Base-by-base conservation (phyloP, 495 filamentous ascomycete genomes). In the Cladorrhinum samala region DNA sequence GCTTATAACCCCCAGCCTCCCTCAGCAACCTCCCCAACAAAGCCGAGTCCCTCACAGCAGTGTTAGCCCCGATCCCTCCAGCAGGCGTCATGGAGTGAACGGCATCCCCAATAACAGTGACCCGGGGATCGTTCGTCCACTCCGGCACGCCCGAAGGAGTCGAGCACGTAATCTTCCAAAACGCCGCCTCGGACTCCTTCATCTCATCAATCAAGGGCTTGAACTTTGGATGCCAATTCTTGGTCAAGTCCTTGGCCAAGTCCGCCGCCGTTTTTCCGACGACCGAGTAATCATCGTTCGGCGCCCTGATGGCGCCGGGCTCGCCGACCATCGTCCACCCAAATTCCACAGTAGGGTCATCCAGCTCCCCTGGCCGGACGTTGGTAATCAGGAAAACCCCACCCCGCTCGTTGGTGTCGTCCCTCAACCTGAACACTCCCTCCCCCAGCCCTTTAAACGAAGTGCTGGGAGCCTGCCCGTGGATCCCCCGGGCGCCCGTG, bases 31-130 rank as follows among this genome's bases (percentile, higher is more conserved):
- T 67, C 2, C 74, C 75, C 3, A 80, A 59, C 39, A 79, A 47
- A 9, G 73, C 76, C 6, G 77, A 73, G 53, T 81, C 77, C 50
- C 69, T 57, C 13, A 83, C 67, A 38, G 79, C 80, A 0, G 80
- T 82, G 53, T 82, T 82, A 11, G 78, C 80, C 1, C 82, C 82
- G 47, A 78, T 75, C 2, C 80, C 81, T 0, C 76, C 79, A 0
- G 80, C 80, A 4, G 82, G 82, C 3, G 81, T 82, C 80, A 83
- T 84, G 13, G 71, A 70, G 60, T 85, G 82, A 20, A 69, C 77
- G 0, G 81, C 79, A 54, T 85, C 81, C 1, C 81, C 82, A 13
- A 84, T 76, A 7, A 84, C 65, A 0, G 81, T 83, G n/a, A 84
- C 79, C 7, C 77, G 68, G 2, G 66, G 62, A 27, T 77, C 68